Percentiles rank a stretch among this genome's conserved stretches.
Conservation (phyloP, 352 stramenopile genomes). For the Blastocystis sp. region DNA sequence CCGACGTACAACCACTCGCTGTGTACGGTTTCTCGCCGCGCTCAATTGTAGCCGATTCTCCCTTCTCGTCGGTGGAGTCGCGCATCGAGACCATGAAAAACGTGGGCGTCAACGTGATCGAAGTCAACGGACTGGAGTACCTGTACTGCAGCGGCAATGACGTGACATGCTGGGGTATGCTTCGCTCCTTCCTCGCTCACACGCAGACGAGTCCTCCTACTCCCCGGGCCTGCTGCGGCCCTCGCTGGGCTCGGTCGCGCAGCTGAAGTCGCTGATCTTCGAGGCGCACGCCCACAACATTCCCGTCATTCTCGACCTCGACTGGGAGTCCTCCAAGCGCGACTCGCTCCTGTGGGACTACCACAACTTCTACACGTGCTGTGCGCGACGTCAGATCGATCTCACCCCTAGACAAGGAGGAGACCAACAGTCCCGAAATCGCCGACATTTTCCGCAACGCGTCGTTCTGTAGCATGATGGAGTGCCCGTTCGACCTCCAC, state of each 20-base stretch:
- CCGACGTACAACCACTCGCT: slow-evolving; percentile 28
- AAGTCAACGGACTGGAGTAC: slow-evolving; percentile 50
- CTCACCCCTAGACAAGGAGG: not conserved
- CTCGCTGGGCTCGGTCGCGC: not conserved
- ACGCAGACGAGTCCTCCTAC: slow-evolving; percentile 36
- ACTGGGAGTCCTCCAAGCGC: slow-evolving; percentile 43
- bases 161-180: slow-evolving; percentile 17
- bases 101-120: slow-evolving; percentile 17
- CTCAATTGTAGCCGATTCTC: slow-evolving; percentile 2
- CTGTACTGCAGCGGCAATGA: slow-evolving; percentile 4
- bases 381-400: not conserved
- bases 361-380: slow-evolving; percentile 20
- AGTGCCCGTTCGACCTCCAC: slow-evolving; percentile 10
- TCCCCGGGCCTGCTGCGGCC: slow-evolving; percentile 45
- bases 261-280: slow-evolving; percentile 39
- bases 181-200: not conserved
- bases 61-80: not conserved
- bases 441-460: slow-evolving; percentile 30
- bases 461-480: not conserved
- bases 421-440: not conserved
- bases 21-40: not conserved
- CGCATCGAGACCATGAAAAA: slow-evolving; percentile 21
- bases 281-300: not conserved
- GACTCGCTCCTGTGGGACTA: slow-evolving; percentile 44
- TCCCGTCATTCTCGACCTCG: slow-evolving; percentile 10